Base-by-base conservation (phyloP, 306 rosid species). In the Quercus mongolica region DNA sequence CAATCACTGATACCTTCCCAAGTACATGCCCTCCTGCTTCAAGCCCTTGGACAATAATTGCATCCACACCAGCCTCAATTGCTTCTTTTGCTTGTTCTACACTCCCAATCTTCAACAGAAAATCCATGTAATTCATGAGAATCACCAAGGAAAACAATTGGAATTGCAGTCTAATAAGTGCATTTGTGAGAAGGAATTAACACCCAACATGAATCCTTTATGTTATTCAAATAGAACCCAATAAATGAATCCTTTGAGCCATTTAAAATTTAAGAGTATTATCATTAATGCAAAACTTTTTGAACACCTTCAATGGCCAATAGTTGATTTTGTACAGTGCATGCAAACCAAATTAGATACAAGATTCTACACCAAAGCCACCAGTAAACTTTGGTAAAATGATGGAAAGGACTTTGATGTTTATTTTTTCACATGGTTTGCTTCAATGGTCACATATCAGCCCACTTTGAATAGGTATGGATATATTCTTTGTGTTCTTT, bases 21-120 rank as follows among this genome's bases (percentile, higher is more conserved):
- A 94, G 87, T 49, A 94, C 93, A 86, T 92, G 98, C 52, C 97
- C 97, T 67, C 98, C 97, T n/a, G 98, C 98, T 80, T 92, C 98
- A 51, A 69, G 85, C 57, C 97, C 98, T 87, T 92, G 97, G 14
- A 94, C 93, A 74, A 92, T 94, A 49, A 94, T 88, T 70, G 88
- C 97, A 83, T 94, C 98, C 1, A 74, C 97, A 63, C 96, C 94
- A 5, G 82, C 96, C 51, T 88, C 79, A 35, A 92, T 77, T 19
- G 91, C 97, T 65, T 79, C 86, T 56, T 86, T 85, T 5, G 93
- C 98, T 61, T 81, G 89, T 49, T 79, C 82, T 3, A 85, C 4
- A 49, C 83, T 85, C 75, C 98, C 97, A 5, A 89, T 84, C 98
- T 94, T 57, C 74, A 90, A 78, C 38, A 57, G 19, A 70, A 70